These are phyloP conservation scores for Umbelopsis isabellina DNA, from an alignment of 192 early-diverging fungal genomes.

Conservation along the genomic window DNA sequence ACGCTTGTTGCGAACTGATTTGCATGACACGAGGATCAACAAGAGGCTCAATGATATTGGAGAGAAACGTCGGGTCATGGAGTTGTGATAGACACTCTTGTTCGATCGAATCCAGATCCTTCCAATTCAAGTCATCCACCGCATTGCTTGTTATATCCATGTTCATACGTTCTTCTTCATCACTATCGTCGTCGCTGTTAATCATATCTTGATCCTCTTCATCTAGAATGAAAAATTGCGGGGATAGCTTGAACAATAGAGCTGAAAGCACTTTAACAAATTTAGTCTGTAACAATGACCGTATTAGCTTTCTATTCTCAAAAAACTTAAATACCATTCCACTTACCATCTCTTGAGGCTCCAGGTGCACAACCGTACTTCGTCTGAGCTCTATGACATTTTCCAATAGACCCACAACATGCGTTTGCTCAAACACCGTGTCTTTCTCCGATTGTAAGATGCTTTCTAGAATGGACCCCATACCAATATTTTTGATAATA, in stretches of 20 bases:
- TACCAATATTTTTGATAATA: conserved; percentile 43
- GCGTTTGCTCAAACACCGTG: conserved; percentile 15
- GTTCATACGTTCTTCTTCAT: conserved; percentile 49
- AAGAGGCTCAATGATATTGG: not conserved
- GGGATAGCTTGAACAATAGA: conserved; percentile 23
- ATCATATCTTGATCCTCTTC: conserved; percentile 4
- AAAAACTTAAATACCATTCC: not conserved
- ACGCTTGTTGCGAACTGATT: not conserved
- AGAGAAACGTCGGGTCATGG: not conserved
- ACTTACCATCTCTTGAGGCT: conserved; percentile 31
- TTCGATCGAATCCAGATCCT: not conserved
- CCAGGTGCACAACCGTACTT: conserved; percentile 28
- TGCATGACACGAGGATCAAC: not conserved
- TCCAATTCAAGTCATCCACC: not conserved
- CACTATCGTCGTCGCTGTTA: conserved; percentile 39
- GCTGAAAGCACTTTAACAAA: conserved; percentile 42
- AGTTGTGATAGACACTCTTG: not conserved
- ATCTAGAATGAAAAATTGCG: conserved; percentile 20
- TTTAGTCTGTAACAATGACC: conserved; percentile 23
- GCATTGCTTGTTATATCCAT: conserved; percentile 30
- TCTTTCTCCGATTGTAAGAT: conserved; percentile 26
- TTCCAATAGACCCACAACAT: conserved; percentile 43
- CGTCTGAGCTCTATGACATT: conserved; percentile 42
- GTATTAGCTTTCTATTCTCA: not conserved
- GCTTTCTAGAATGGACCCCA: conserved; percentile 42